These are phyloP conservation scores for Calonectria naviculata DNA, from an alignment of 2,329 filamentous ascomycete genomes.

Conservation along the genomic window DNA sequence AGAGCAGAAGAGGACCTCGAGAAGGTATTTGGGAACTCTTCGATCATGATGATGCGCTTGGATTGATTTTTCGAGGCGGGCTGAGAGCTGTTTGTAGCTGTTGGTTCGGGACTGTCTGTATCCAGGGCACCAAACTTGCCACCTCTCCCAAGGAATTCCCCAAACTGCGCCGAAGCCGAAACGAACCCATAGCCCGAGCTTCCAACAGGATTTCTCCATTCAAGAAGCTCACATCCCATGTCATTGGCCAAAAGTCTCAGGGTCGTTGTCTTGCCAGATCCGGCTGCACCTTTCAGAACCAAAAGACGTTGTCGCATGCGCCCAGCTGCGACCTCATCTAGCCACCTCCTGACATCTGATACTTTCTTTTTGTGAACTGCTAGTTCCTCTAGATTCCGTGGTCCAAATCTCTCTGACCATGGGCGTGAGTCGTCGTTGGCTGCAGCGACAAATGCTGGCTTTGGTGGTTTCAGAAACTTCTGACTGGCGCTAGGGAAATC, in stretches of 20 bases:
- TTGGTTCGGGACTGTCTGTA: constrained; percentile 45
- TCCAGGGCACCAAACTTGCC: constrained; percentile 83
- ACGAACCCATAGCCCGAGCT: constrained; percentile 70
- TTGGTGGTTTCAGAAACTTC: constrained; percentile 61
- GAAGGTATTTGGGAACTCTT: constrained; percentile 85
- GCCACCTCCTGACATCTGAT: constrained; percentile 84
- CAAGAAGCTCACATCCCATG: constrained; percentile 81
- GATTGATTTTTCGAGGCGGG: constrained; percentile 27
- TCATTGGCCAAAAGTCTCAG: constrained; percentile 80
- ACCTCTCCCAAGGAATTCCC: constrained; percentile 88
- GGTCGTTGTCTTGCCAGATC: constrained; percentile 93
- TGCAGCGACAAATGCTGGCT: constrained; percentile 39
- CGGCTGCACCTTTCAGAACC: constrained; percentile 89
- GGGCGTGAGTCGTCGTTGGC: constrained; percentile 72
- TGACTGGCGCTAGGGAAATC: constrained; percentile 55
- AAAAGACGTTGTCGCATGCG: constrained; percentile 77
- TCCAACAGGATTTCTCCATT: constrained; percentile 88
- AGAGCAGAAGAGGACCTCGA: constrained; percentile 72
- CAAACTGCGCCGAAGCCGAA: constrained; percentile 84
- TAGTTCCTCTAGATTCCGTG: constrained; percentile 80
- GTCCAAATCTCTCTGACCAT: constrained; percentile 90
- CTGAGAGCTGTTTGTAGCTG: constrained; percentile 37
- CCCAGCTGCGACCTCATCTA: constrained; percentile 78
- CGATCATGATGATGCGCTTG: constrained; percentile 75
- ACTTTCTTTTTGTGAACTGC: constrained; percentile 97